phyloP scores from a whole-genome alignment of 1,139 yeast species.

The Eremothecium gossypii region DNA sequence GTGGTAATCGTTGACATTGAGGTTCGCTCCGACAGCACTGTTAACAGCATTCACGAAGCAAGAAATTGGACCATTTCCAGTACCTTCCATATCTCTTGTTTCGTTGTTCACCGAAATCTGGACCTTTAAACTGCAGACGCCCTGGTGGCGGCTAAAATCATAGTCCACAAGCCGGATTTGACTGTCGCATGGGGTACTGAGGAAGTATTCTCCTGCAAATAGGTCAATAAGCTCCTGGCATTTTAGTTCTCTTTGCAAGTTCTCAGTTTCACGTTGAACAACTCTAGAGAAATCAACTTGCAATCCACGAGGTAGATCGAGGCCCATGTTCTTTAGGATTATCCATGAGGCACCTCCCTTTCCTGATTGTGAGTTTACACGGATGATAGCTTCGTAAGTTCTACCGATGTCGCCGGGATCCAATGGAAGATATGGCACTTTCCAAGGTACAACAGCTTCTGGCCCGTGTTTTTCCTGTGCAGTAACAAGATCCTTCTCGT shows the following conservation, averaged over 20 bases:
- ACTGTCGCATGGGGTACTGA: too few species aligned
- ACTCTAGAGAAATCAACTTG: conserved; percentile 82
- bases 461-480: conserved; percentile 28
- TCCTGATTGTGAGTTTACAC: conserved; percentile 97
- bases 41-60: conserved; percentile 76
- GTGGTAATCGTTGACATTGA: conserved; percentile 75
- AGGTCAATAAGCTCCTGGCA: conserved; percentile 66
- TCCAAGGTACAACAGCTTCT: conserved; percentile 40
- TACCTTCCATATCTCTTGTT: conserved; percentile 46
- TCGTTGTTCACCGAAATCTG: conserved; percentile 22
- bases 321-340: conserved; percentile 73
- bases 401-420: conserved; percentile 96
- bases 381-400: conserved; percentile 92
- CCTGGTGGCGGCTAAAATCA: too few species aligned
- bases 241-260: conserved; percentile 75
- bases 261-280: conserved; percentile 77
- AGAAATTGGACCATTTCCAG: conserved; percentile 94
- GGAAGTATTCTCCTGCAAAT: background rate
- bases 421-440: conserved; percentile 87
- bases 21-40: conserved; percentile 43
- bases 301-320: conserved; percentile 85
- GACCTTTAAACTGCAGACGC: too few species aligned
- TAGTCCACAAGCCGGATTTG: too few species aligned
- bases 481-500: conserved; percentile 40
- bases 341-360: conserved; percentile 99